A percentile compares a stretch with the other conserved stretches of the same genome.
Conservation (phyloP, 1,284 basidiomycete genomes). For the Pisolithus thermaeus region DNA sequence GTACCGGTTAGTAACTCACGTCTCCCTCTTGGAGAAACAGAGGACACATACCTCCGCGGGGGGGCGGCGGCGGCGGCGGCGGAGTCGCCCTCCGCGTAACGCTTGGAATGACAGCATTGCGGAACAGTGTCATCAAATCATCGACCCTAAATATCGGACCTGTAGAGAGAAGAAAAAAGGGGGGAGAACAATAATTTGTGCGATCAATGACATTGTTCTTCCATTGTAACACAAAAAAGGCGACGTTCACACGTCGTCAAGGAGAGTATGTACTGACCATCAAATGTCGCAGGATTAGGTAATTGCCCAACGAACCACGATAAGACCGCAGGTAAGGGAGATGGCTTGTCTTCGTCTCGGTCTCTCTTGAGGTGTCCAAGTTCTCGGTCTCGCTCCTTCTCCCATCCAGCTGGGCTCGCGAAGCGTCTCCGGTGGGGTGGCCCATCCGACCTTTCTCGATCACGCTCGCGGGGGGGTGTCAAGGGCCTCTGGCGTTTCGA, state of each 20-base stretch:
- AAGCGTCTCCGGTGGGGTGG: constrained; percentile 37
- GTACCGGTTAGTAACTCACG: constrained; percentile 10
- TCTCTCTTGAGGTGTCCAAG: constrained; percentile 35
- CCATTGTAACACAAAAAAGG: constrained; percentile 9
- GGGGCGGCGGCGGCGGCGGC: constrained; percentile 39
- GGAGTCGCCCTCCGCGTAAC: constrained; percentile 42
- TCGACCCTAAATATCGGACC: constrained; percentile 85
- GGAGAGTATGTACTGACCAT: constrained; percentile 53
- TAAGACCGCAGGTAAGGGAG: constrained; percentile 61
- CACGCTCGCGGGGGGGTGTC: constrained; percentile 48
- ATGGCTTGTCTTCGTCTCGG: constrained; percentile 50
- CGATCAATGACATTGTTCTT: constrained; percentile 15
- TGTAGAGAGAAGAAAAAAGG: constrained; percentile 26
- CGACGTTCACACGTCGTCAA: neutral
- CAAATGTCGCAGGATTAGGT: constrained; percentile 66
- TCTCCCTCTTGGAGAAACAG: neutral
- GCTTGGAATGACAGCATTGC: constrained; percentile 71
- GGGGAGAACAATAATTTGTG: constrained; percentile 5
- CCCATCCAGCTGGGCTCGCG: constrained; percentile 41
- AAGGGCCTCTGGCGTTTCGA: constrained; percentile 48
- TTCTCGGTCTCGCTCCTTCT: constrained; percentile 43
- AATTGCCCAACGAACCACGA: constrained; percentile 79
- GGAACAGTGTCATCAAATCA: constrained; percentile 77
- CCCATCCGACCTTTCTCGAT: constrained; percentile 44
- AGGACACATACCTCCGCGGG: constrained; percentile 19